Evolutionary conservation across 176 grass and related monocot genomes (phyloP), one percentile per base, ranked within the genome.

Genomic region (Raddia guianensis): DNA sequence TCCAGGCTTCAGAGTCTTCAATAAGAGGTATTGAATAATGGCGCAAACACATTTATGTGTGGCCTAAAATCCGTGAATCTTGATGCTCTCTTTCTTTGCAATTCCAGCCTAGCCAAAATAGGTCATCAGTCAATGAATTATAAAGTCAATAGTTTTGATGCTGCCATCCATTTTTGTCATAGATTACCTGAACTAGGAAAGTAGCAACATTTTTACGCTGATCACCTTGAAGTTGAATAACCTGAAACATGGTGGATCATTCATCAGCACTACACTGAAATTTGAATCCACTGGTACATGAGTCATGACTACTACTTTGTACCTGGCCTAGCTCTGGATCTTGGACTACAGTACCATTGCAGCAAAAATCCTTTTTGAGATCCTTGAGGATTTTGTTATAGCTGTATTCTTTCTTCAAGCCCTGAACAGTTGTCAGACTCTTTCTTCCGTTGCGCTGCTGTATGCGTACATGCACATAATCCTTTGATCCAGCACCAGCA

Each of bases 371-470:
- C 34, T 79, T 91, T 73, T 91, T 91, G 67, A 91, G 86, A 59
- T 91, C 82, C 74, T 88, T 91, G 19, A 91, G 74, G 58, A 91
- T 91, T 65, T 83, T 92, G 75, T 80, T 92, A 18, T 92, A 92
- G 70, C 90, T 92, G 83, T 72, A 92, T 9, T 92, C 90, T 79
- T 91, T 88, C 73, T 91, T 91, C 73, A 91, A 51, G 16, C 89
- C 89, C 61, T 91, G 86, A 68, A 91, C 90, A 66, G 90, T 91
- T 44, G 86, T 91, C 75, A 91, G 49, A 80, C 90, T 91, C 89
- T 91, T 91, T 33, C 90, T 91, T 74, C 90, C 90, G 50, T 92
- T 92, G 67, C 86, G 79, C 86, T 92, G 90, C 80, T 92, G 90
- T 62, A 83, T 34, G 21, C 86, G 86, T 69, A 92, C 86, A 53